A percentile compares a stretch with the other conserved stretches of the same genome.
These are phyloP conservation scores for Grigorovia jiainica DNA, from an alignment of 805 yeast genomes.

Conservation along the genomic window DNA sequence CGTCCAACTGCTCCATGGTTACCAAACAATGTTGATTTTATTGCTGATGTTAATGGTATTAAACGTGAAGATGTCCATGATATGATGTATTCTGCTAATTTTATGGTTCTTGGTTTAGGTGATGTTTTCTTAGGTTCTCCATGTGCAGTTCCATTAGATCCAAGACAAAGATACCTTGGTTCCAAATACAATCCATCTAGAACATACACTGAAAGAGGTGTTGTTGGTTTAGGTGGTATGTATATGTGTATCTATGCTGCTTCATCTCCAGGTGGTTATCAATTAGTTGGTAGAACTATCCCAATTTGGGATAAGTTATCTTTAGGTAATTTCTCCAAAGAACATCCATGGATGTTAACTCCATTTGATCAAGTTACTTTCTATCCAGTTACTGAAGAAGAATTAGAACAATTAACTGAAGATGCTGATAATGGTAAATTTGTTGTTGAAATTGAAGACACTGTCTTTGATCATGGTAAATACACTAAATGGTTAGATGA, in stretches of 20 bases:
- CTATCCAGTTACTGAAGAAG: constrained; percentile 83
- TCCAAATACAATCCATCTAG: constrained; percentile 94
- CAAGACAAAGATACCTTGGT: constrained; percentile 87
- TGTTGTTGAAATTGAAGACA: constrained; percentile 61
- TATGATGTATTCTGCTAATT: constrained; percentile 82
- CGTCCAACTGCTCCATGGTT: constrained; percentile 93
- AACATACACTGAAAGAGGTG: constrained; percentile 92
- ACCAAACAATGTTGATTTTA: constrained; percentile 94
- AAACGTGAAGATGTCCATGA: constrained; percentile 67
- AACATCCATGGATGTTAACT: constrained; percentile 79
- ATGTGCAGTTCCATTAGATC: constrained; percentile 96
- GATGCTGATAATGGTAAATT: constrained; percentile 76
- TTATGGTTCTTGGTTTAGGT: constrained; percentile 89
- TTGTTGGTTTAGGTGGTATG: constrained; percentile 97
- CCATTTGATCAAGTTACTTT: constrained; percentile 94
- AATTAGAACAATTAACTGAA: constrained; percentile 60
- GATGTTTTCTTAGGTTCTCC: constrained; percentile 98
- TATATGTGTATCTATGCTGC: constrained; percentile 98
- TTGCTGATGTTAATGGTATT: constrained; percentile 80
- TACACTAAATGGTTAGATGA: constrained; percentile 72
- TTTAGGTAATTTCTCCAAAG: constrained; percentile 53
- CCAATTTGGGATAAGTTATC: constrained; percentile 96
- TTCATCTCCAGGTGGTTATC: constrained; percentile 99
- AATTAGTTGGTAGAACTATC: constrained; percentile 89
- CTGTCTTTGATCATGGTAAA: constrained; percentile 72